These are phyloP conservation scores for Phalaenopsis aphrodite DNA, from an alignment of 106 monocot genomes.

Conservation along the genomic window DNA sequence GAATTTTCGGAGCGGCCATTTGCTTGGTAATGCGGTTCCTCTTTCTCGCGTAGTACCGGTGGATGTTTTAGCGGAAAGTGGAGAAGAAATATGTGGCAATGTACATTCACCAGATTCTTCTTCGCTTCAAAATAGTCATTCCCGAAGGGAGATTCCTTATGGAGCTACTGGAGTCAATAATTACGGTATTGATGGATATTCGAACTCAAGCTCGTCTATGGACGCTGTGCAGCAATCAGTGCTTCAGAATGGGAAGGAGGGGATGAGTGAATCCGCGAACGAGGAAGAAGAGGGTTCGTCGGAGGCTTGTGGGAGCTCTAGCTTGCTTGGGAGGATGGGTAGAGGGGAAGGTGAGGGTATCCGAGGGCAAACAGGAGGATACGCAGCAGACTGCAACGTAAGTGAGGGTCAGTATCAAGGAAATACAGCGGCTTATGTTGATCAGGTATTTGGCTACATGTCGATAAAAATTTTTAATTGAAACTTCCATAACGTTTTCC, in stretches of 20 bases:
- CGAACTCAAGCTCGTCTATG: constrained; percentile 59
- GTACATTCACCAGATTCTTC: constrained; percentile 46
- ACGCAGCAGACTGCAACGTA: constrained; percentile 11
- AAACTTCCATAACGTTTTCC: background rate
- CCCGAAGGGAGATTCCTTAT: constrained; percentile 5
- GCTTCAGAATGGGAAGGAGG: constrained; percentile 14
- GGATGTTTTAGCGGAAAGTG: constrained; percentile 57
- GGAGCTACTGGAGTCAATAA: constrained; percentile 10
- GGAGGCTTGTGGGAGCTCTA: constrained; percentile 53
- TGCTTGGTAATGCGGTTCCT: constrained; percentile 25
- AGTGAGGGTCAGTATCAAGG: background rate
- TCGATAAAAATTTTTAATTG: background rate
- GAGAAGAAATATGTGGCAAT: constrained; percentile 39
- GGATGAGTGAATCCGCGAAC: constrained; percentile 24
- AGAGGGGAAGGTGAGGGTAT: constrained; percentile 7
- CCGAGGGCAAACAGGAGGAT: constrained; percentile 1
- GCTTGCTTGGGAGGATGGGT: constrained; percentile 19
- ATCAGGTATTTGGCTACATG: background rate
- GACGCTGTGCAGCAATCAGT: constrained; percentile 22
- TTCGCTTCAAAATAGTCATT: constrained; percentile 34
- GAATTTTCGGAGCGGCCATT: constrained; percentile 78
- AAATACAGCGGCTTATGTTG: background rate
- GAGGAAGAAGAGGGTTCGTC: constrained; percentile 45
- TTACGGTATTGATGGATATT: constrained; percentile 59
- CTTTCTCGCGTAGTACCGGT: constrained; percentile 19